Conservation (phyloP, 495 filamentous ascomycete species). For the Talaromyces thailandensis region DNA sequence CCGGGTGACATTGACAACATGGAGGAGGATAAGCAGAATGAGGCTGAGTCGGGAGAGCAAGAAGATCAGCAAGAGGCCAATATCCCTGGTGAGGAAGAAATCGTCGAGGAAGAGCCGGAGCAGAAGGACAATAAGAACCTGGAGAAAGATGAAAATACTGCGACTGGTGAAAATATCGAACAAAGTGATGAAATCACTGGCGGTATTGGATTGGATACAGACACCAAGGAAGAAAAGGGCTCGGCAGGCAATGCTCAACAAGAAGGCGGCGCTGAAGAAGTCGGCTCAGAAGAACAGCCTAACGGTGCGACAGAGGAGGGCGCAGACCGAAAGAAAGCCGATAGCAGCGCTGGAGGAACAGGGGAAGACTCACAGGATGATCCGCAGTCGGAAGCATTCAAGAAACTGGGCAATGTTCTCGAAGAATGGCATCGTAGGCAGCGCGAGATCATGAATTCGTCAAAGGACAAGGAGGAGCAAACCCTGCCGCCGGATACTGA, state of each 20-base stretch:
- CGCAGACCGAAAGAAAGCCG: conserved; percentile 32
- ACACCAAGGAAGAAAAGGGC: conserved; percentile 53
- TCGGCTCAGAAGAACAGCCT: conserved; percentile 30
- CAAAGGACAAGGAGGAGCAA: conserved; percentile 49
- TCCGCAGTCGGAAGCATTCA: conserved; percentile 56
- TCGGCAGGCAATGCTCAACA: conserved; percentile 57
- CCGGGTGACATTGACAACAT: conserved; percentile 3
- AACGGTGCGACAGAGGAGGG: conserved; percentile 33
- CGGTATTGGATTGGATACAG: conserved; percentile 34
- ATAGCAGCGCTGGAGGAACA: conserved; percentile 15
- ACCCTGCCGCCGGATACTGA: conserved; percentile 48
- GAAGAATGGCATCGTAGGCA: conserved; percentile 86
- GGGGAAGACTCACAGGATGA: conserved; percentile 43
- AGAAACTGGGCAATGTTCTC: conserved; percentile 87
- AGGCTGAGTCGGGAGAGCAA: conserved; percentile 20
- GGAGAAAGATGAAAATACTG: conserved; percentile 34
- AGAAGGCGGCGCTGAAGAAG: conserved; percentile 35
- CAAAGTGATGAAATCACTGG: conserved; percentile 38
- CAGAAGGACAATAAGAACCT: conserved; percentile 33
- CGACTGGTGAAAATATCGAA: conserved; percentile 38
- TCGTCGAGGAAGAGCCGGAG: conserved; percentile 37
- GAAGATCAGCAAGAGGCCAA: conserved; percentile 26
- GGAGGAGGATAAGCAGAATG: conserved; percentile 1
- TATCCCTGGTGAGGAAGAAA: conserved; percentile 41
- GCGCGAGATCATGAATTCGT: conserved; percentile 63